A percentile compares a stretch with the other conserved stretches of the same genome.
phyloP scores from a whole-genome alignment of 2,329 filamentous ascomycete species.

The Aspergillus quadricinctus region DNA sequence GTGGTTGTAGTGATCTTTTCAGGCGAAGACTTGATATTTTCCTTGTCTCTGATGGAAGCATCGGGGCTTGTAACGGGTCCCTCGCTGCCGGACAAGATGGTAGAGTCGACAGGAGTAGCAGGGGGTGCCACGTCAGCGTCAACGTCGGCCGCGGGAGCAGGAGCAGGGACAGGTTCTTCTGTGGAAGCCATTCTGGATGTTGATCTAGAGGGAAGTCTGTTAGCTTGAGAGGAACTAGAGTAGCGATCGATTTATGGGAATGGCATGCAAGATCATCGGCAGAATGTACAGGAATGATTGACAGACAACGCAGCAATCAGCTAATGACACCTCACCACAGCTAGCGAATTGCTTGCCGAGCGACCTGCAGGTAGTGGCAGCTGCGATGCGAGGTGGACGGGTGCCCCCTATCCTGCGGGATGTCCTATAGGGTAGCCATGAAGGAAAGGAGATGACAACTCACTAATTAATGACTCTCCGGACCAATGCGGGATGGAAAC shows the following conservation, averaged over 20 bases:
- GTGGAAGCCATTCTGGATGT: conserved; percentile 29
- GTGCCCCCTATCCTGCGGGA: conserved; percentile 4
- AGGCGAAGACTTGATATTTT: conserved; percentile 28
- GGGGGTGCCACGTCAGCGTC: conserved; percentile 29
- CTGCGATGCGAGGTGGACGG: conserved; percentile 1
- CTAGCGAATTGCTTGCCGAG: not conserved
- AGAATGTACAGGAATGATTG: not conserved
- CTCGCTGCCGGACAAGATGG: conserved; percentile 30
- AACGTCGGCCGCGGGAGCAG: conserved; percentile 18
- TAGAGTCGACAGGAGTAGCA: conserved; percentile 33
- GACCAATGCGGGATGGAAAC: not conserved
- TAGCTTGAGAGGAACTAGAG: not conserved
- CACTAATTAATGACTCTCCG: not conserved
- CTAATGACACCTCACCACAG: not conserved
- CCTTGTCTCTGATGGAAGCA: conserved; percentile 28
- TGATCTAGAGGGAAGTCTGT: not conserved
- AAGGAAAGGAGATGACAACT: not conserved
- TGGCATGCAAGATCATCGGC: not conserved
- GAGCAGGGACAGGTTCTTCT: conserved; percentile 28
- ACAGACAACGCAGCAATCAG: not conserved
- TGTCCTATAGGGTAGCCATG: not conserved
- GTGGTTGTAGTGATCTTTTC: conserved; percentile 27
- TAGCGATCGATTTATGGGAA: not conserved
- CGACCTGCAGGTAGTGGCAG: not conserved
- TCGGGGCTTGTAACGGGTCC: conserved; percentile 34